Conservation (phyloP, 139 green algal genomes). For the Limnomonas spitsbergensis region DNA sequence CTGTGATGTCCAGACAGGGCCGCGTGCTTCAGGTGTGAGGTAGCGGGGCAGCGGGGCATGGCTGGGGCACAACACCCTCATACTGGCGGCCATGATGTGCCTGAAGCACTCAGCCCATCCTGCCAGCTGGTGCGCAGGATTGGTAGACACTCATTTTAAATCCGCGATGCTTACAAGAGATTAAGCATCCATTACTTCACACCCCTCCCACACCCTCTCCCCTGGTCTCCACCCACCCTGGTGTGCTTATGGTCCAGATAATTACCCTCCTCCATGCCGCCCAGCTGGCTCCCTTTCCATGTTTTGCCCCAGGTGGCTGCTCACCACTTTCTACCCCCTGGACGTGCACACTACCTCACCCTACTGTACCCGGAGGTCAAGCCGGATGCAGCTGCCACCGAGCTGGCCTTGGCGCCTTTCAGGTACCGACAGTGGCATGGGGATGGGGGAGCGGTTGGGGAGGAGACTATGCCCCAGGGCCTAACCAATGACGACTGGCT, state of each 20-base stretch:
- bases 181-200: not conserved
- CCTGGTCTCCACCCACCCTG: too few species aligned
- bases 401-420: slow-evolving; percentile 29
- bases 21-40: not conserved
- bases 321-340: slow-evolving; percentile 42
- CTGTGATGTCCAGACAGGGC: not conserved
- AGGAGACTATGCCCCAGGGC: slow-evolving; percentile 37
- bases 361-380: slow-evolving; percentile 46
- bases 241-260: too few species aligned
- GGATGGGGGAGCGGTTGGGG: not conserved
- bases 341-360: slow-evolving; percentile 44
- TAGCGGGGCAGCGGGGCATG: too few species aligned
- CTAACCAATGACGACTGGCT: slow-evolving; percentile 32
- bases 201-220: too few species aligned
- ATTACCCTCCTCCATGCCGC: not conserved
- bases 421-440: slow-evolving; percentile 6
- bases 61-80: not conserved
- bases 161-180: not conserved
- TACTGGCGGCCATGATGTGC: not conserved
- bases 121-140: not conserved
- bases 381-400: slow-evolving; percentile 30
- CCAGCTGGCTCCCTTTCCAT: not conserved
- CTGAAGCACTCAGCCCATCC: too few species aligned
- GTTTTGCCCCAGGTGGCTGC: slow-evolving; percentile 21
- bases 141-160: not conserved